Evolutionary conservation across 805 yeast species (phyloP), one percentile per base, ranked within the genome.

Genomic region (Ogataea trehalophila): DNA sequence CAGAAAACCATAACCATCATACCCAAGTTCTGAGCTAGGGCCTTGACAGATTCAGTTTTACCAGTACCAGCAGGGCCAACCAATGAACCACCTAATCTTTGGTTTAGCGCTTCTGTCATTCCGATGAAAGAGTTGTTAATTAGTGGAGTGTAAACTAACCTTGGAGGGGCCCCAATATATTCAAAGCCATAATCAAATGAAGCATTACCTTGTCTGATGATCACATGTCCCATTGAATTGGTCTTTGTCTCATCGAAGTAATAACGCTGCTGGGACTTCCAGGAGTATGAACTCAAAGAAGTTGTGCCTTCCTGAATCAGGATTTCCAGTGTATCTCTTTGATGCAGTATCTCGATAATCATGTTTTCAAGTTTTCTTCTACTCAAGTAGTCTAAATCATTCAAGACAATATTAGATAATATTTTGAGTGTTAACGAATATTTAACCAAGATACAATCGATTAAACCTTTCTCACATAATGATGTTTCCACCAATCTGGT

Each of bases 41-140:
- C 87, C 61, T 92, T 92, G 23, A 92, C 75, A 0, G 95, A 76
- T 61, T 92, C 98, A 0, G 98, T 92, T 61, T 92, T 92, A 54
- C 98, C 98, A 0, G 98, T 92, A 38, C 98, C 98, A 2, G 98
- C 97, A 1, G 98, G 97, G 0, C 98, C 98, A 64, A 85, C 81
- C 0, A 95, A 85, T 1, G 95, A 85, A 0, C 96, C 95, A n/a
- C 98, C 98, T 8, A 81, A 69, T 34, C 75, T 76, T 55, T 83
- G 88, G 33, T 79, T 75, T 16, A 90, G 62, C 0, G 97, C 91
- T 50, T 83, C 85, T 0, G 86, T 72, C 81, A 91, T 78, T 0
- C 90, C 70, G 8, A 83, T 61, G 60, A 77, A 88, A 47, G 88
- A 79, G 6, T 74, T 70, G 42, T 79, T 79, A 7, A 87, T 73